These are phyloP conservation scores for Cryptococcus deneoformans DNA, from an alignment of 1,284 basidiomycete species.

Conservation along the genomic window DNA sequence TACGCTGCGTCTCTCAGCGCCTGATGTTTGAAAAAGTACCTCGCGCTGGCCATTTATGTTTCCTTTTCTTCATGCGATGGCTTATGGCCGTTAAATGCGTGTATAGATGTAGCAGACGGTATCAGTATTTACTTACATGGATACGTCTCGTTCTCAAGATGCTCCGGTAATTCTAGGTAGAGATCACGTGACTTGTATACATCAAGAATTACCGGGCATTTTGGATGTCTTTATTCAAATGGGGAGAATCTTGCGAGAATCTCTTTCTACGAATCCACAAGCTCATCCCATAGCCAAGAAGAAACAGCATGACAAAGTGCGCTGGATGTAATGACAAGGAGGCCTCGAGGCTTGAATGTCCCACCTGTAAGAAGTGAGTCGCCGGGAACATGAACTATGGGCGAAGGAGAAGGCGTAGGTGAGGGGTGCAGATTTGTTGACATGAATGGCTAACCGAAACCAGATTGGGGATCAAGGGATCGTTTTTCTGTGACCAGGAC, in stretches of 20 bases:
- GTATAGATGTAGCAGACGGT: no score
- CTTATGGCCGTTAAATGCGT: no score
- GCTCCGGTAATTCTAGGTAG: no score
- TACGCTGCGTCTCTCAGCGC: slow-evolving; percentile 12
- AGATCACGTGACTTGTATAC: no score
- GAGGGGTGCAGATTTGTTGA: neutral
- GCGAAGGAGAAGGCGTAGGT: neutral
- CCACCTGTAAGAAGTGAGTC: slow-evolving; percentile 49
- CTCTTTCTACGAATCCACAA: no score
- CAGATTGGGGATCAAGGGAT: slow-evolving; percentile 49
- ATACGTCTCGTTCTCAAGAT: no score
- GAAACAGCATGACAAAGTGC: slow-evolving; percentile 27
- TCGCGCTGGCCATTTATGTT: slow-evolving; percentile 8
- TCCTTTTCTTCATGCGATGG: no score
- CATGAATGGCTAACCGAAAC: neutral
- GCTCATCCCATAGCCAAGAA: no score
- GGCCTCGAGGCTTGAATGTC: slow-evolving; percentile 48
- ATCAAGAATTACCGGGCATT: no score
- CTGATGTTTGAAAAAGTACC: slow-evolving; percentile 13
- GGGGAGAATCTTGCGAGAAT: no score
- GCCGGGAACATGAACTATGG: neutral
- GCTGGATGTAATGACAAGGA: slow-evolving; percentile 46
- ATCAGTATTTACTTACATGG: no score
- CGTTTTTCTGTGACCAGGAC: slow-evolving; percentile 51
- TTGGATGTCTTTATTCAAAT: no score